Evolutionary conservation across 805 yeast species (phyloP), one percentile per base, ranked within the genome.

Genomic region (Maudiozyma serrabonitensis): DNA sequence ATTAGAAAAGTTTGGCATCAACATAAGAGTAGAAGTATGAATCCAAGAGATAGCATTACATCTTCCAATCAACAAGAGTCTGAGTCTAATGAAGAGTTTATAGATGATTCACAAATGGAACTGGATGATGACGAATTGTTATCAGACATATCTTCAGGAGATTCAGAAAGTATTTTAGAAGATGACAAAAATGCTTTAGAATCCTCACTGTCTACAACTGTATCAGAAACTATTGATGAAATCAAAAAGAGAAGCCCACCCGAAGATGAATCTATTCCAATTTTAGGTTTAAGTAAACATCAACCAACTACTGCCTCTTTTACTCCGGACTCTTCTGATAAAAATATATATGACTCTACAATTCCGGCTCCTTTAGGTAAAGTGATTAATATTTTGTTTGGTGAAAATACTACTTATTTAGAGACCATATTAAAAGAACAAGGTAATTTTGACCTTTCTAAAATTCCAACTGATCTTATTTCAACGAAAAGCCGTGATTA

Each of bases 361-460:
- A 66, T 84, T 6, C 64, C 71, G 42, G 87, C 86, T 0, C 91
- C 93, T 0, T 50, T 85, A 19, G 88, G 90, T 1, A 75, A 72
- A 13, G 78, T 84, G 0, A 81, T 69, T 52, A 68, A 69, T 25
- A 57, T 82, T n/a, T 49, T 86, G 23, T 84, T 81, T 64, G 91
- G 91, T 8, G 72, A 76, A 40, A 79, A 82, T 57, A 69, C 73
- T 1, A 57, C 73, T 0, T 74, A 74, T 49, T 62, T 73, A 46
- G 70, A 71, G 37, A 60, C 61, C 8, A 64, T 82, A 15, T 59
- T 84, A 40, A 71, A 73, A 46, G 74, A 72, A n/a, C 88, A 82
- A 52, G 82, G 80, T 51, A 87, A 86, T 56, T 73, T 73, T 43
- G 80, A 82, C 41, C 69, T 85, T 6, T 72, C 81, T 0, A 73